These are phyloP conservation scores for Cephaloascus albidus DNA, from an alignment of 805 yeast genomes.

Conservation along the genomic window DNA sequence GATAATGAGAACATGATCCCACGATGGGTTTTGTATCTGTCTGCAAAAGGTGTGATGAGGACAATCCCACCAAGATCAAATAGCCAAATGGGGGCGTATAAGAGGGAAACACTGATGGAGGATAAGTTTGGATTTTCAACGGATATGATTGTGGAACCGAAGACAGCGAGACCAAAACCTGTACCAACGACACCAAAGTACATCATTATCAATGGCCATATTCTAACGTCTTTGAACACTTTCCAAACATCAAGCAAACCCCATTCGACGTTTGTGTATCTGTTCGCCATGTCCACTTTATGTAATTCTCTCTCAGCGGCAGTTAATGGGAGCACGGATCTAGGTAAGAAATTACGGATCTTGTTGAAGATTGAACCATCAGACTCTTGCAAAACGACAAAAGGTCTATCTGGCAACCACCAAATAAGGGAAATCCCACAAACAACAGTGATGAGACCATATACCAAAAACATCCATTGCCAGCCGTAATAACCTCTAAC, in stretches of 20 bases:
- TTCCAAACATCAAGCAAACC: constrained; percentile 43
- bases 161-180: constrained; percentile 81
- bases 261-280: constrained; percentile 46
- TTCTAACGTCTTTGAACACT: constrained; percentile 52
- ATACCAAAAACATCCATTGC: constrained; percentile 79
- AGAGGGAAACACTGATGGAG: constrained; percentile 61
- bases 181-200: constrained; percentile 90
- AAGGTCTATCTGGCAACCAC: constrained; percentile 85
- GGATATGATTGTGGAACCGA: constrained; percentile 69
- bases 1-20: constrained; percentile 56
- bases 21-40: constrained; percentile 48
- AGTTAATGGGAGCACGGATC: constrained; percentile 34
- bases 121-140: constrained; percentile 53
- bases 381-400: constrained; percentile 6
- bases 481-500: constrained; percentile 65
- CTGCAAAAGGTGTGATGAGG: constrained; percentile 72
- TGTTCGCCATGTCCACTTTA: constrained; percentile 44
- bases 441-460: constrained; percentile 59
- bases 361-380: constrained; percentile 8
- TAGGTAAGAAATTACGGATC: constrained; percentile 8
- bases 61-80: constrained; percentile 74
- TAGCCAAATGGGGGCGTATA: constrained; percentile 87
- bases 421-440: constrained; percentile 59
- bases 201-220: constrained; percentile 81
- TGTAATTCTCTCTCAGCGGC: constrained; percentile 47